Percentiles rank a stretch among this genome's conserved stretches.
Conservation (phyloP, 805 yeast species). For the Kurtzmaniella cleridarum region DNA sequence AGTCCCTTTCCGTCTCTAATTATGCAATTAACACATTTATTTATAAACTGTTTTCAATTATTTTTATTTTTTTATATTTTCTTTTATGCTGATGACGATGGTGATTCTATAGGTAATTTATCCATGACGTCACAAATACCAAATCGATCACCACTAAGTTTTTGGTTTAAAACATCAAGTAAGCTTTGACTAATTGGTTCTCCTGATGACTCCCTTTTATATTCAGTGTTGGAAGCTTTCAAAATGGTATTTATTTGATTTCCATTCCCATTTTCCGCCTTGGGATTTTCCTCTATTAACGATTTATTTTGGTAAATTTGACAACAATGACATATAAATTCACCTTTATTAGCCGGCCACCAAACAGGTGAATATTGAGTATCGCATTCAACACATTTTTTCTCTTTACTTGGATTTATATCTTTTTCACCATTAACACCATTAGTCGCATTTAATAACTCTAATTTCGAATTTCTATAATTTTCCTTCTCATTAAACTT, state of each 20-base stretch:
- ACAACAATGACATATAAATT: slow-evolving; percentile 1
- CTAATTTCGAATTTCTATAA: neutral
- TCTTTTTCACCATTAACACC: neutral
- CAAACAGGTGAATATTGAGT: slow-evolving; percentile 31
- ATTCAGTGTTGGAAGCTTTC: slow-evolving; percentile 5
- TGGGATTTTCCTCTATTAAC: neutral
- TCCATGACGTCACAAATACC: slow-evolving; percentile 25
- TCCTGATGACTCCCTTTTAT: slow-evolving; percentile 10
- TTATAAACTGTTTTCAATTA: too few species aligned
- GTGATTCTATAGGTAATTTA: slow-evolving; percentile 6
- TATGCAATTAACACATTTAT: too few species aligned
- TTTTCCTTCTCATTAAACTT: slow-evolving; percentile 11
- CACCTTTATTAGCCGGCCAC: slow-evolving; percentile 18
- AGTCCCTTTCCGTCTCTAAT: too few species aligned
- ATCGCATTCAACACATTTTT: slow-evolving; percentile 17
- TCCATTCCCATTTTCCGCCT: neutral
- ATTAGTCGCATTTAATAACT: neutral
- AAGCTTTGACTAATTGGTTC: slow-evolving; percentile 8
- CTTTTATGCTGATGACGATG: too few species aligned
- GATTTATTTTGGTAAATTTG: neutral
- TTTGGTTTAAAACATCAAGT: slow-evolving; percentile 19
- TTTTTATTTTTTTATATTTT: too few species aligned
- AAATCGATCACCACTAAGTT: slow-evolving; percentile 26
- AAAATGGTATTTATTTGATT: neutral
- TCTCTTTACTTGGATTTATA: neutral